Base-by-base conservation (phyloP, 1,284 basidiomycete species). In the Cryptococcus hybrid region DNA sequence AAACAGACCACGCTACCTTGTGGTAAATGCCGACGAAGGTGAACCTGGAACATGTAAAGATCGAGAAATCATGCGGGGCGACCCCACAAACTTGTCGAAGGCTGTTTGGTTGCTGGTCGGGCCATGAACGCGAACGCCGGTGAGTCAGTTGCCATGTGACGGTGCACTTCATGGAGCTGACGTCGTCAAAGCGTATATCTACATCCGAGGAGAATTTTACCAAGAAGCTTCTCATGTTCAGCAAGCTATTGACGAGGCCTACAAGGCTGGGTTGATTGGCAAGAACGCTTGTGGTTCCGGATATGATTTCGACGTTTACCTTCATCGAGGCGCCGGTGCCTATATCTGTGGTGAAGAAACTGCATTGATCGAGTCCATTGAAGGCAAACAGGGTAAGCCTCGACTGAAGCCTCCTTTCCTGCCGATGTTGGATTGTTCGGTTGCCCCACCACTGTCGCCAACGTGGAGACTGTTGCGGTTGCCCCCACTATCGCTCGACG, bases 321-420 rank as follows among this genome's bases (percentile, higher is more conserved):
- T 99, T 15, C 95, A 98, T 79, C 91, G 93, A 61, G 95, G 94
- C 30, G 94, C 95, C 8, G 95, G 95, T 59, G 95, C 95, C 38
- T 98, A 98, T 81, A 96, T 99, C 64, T 99, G 95, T 75, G 95
- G 95, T 47, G 95, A 99, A 81, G 96, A 98, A 81, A 99, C 96
- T 0, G 95, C 95, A 1, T 83, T 98, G 37, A 98, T 99, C 74
- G 94, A 99, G 82, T 91, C 88, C 64, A 79, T 99, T 59, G 96
- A 99, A 80, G 83, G 95, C 44, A 99, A 98, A 80, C 95, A 98
- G 80, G 95, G 95, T 47, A 98, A 98, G 79, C 95, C 95, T 3
- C 85, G 95, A 64, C 83, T 99, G 69, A 99, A 99, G 83, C 95
- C 95, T n/a, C 96, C 95, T 47, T 99, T 98, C 87, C 95, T 12